Conservation (phyloP, 371 early-diverging fungal species). For the Saksenaea vasiformis region DNA sequence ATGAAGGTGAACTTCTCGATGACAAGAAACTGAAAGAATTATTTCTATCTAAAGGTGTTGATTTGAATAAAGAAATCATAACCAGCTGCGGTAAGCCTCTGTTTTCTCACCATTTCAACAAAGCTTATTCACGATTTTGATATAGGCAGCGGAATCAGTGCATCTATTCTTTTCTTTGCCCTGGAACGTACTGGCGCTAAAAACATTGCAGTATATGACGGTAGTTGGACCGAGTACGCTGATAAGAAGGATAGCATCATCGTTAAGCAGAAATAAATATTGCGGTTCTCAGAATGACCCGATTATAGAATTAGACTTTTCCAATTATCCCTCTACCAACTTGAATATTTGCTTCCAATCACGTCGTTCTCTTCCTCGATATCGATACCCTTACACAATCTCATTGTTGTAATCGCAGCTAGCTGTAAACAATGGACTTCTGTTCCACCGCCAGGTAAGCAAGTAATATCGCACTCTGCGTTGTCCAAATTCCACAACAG, state of each 20-base stretch:
- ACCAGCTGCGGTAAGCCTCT: slow-evolving; percentile 62
- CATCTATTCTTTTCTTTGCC: slow-evolving; percentile 73
- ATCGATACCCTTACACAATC: no score
- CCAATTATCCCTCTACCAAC: no score
- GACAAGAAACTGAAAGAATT: slow-evolving; percentile 49
- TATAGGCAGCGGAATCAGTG: slow-evolving; percentile 77
- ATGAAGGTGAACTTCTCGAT: slow-evolving; percentile 42
- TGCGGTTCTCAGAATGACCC: no score
- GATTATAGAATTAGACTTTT: no score
- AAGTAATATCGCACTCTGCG: no score
- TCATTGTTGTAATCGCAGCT: no score
- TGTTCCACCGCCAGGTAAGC: no score
- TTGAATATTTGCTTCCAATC: no score
- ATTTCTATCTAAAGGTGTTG: slow-evolving; percentile 57
- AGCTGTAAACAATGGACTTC: no score
- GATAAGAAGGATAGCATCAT: slow-evolving; percentile 59
- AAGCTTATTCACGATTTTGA: not conserved
- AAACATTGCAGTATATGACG: slow-evolving; percentile 76
- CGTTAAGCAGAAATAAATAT: slow-evolving; percentile 35
- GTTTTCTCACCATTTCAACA: not conserved
- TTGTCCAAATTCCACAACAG: no score
- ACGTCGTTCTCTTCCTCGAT: no score
- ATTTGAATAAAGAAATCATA: slow-evolving; percentile 59
- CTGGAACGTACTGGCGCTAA: slow-evolving; percentile 65
- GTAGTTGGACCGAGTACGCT: slow-evolving; percentile 88